These are phyloP conservation scores for Botryotinia globosa DNA, from an alignment of 2,329 filamentous ascomycete genomes.

Conservation along the genomic window DNA sequence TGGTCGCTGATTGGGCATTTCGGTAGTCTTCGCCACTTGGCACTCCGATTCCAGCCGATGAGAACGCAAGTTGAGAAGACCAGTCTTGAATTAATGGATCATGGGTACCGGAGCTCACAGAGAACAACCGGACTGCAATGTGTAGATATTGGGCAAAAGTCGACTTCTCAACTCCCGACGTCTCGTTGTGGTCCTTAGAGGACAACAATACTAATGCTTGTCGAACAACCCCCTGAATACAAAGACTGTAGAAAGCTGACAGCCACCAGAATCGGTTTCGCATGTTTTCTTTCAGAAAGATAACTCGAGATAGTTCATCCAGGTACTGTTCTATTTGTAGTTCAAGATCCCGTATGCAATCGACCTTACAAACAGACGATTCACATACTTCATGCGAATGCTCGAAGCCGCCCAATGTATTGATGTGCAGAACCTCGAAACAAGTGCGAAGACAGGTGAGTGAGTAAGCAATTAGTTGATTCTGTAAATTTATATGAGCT, in stretches of 20 bases:
- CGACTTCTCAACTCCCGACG: background rate
- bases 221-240: slow-evolving; percentile 25
- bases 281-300: slow-evolving; percentile 27
- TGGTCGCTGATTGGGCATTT: slow-evolving; percentile 1
- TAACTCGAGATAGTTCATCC: slow-evolving; percentile 24
- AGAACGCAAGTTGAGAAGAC: background rate
- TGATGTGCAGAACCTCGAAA: slow-evolving; percentile 23
- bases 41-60: background rate
- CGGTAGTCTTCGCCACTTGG: slow-evolving; percentile 11
- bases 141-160: slow-evolving; percentile 20
- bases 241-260: slow-evolving; percentile 27
- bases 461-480: slow-evolving; percentile 29
- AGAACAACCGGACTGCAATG: slow-evolving; percentile 20
- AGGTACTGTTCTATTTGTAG: slow-evolving; percentile 21
- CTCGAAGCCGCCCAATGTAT: slow-evolving; percentile 2
- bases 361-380: slow-evolving; percentile 22
- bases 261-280: slow-evolving; percentile 24
- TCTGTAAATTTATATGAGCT: slow-evolving; percentile 17
- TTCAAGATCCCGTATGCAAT: slow-evolving; percentile 18
- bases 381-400: slow-evolving; percentile 8
- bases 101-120: slow-evolving; percentile 23
- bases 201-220: slow-evolving; percentile 10
- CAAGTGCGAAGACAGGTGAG: slow-evolving; percentile 27
- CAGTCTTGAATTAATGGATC: slow-evolving; percentile 18
- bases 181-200: background rate